A percentile compares a stretch with the other conserved stretches of the same genome.
Conservation (phyloP, 192 early-diverging fungal species). For the Coemansia sp. region DNA sequence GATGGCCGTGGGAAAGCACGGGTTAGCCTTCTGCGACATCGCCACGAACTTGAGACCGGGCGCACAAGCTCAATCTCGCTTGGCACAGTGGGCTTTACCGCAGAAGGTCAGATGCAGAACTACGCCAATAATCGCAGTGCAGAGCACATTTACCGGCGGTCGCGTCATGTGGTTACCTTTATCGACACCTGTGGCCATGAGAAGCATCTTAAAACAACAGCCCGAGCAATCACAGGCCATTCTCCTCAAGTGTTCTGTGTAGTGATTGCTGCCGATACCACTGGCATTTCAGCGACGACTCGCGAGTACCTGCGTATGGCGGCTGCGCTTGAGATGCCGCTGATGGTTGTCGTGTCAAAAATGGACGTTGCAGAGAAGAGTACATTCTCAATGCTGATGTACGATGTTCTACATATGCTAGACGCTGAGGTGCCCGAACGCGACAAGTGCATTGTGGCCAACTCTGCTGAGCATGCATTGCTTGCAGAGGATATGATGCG, state of each 20-base stretch:
- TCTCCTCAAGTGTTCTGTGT: slow-evolving; percentile 88
- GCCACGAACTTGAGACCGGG: slow-evolving; percentile 90
- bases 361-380: slow-evolving; percentile 68
- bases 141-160: slow-evolving; percentile 75
- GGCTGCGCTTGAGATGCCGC: slow-evolving; percentile 74
- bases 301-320: slow-evolving; percentile 80
- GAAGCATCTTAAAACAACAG: slow-evolving; percentile 87
- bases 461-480: slow-evolving; percentile 12
- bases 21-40: slow-evolving; percentile 83
- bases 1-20: slow-evolving; percentile 84
- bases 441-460: slow-evolving; percentile 38
- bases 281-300: slow-evolving; percentile 63
- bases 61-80: slow-evolving; percentile 85
- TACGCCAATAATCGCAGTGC: slow-evolving; percentile 72
- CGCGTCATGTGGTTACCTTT: slow-evolving; percentile 79
- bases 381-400: slow-evolving; percentile 57
- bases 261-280: slow-evolving; percentile 70
- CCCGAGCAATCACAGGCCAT: slow-evolving; percentile 85
- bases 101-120: slow-evolving; percentile 68
- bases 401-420: slow-evolving; percentile 48
- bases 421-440: slow-evolving; percentile 31
- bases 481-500: slow-evolving; percentile 46
- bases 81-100: slow-evolving; percentile 83
- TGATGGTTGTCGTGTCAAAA: slow-evolving; percentile 85
- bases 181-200: slow-evolving; percentile 88